Evolutionary conservation across 139 green algal genomes (phyloP), one percentile per base, ranked within the genome.

Genomic region (Volvox africanus): DNA sequence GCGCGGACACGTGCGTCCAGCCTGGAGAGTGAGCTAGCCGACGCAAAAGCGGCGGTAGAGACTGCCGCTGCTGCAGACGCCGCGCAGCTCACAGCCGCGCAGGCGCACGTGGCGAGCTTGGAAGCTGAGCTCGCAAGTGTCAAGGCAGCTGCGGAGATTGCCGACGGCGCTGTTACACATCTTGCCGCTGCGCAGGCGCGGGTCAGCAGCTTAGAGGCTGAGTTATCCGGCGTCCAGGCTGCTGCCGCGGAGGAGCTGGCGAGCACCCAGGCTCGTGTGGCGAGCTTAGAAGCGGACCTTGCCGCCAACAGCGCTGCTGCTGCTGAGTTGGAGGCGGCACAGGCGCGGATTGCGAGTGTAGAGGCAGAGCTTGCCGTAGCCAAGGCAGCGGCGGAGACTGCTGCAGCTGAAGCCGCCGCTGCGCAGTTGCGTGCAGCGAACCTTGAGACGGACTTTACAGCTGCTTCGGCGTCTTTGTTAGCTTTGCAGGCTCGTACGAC

Each of bases 331-430:
- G 71, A 20, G 6, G 86, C 69, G 36, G 69, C 35, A 76, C 33
- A 77, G 75, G 50, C 24, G 30, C 62, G 37, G 68, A 36, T 76
- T 12, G 50, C 44, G 1, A 22, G 69, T 16, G 32, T 92, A 32
- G 81, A 92, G 89, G 20, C 71, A 30, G 89, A 92, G 71, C 68
- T 80, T n/a, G 69, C 28, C 6, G 80, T 14, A 5, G 44, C 44
- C 44, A 55, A 55, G 44, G 44, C 44, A 55, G 44, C 44, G 44
- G 44, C 44, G 44, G 44, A 55, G 9, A 55, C 44, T 55, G 44
- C 44, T 55, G 44, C 44, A 55, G 44, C 44, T 55, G 44, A 55
- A 55, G 44, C 44, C 44, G 44, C 44, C 9, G 44, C 44, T 55
- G 5, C 44, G 44, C 44, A 55, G 44, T 55, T 55, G 9, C 44